Conservation (phyloP, 73 alveolate genomes). For the Paramecium pentaurelia region DNA sequence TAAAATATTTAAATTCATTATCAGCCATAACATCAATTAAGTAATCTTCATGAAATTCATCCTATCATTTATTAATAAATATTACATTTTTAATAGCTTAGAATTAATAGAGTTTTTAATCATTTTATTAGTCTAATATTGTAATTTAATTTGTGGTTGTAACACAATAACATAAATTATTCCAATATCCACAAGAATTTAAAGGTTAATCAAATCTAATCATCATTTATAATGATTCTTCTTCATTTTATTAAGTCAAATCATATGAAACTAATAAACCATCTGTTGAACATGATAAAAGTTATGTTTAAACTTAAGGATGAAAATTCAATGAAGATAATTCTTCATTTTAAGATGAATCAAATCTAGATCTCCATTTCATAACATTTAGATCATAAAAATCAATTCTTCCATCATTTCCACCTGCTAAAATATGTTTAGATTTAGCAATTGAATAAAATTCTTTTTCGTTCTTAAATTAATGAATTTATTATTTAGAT, state of each 20-base stretch:
- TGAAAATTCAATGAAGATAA: conserved; percentile 32
- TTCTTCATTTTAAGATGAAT: conserved; percentile 53
- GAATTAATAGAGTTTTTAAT: not conserved
- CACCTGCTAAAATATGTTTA: conserved; percentile 59
- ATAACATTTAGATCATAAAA: conserved; percentile 58
- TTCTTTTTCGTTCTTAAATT: conserved; percentile 33
- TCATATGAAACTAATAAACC: conserved; percentile 50
- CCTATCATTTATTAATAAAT: not conserved
- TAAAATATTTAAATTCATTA: not conserved
- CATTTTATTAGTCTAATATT: not conserved
- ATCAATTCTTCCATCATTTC: conserved; percentile 47
- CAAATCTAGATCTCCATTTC: conserved; percentile 54
- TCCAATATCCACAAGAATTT: conserved; percentile 54
- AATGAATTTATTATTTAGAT: not conserved
- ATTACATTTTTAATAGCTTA: not conserved
- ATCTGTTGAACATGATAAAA: conserved; percentile 38
- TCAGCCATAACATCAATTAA: not conserved
- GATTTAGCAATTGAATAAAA: conserved; percentile 55
- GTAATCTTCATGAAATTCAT: not conserved
- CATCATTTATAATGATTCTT: conserved; percentile 50
- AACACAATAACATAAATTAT: not conserved
- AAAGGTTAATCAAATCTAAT: conserved; percentile 56
- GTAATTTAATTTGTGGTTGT: conserved; percentile 21
- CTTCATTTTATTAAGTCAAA: conserved; percentile 44
- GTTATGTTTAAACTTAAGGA: not conserved